A percentile compares a stretch with the other conserved stretches of the same genome.
Evolutionary conservation across 2,329 filamentous ascomycete species (phyloP).

Genomic region (Botrytis hyacinthi): DNA sequence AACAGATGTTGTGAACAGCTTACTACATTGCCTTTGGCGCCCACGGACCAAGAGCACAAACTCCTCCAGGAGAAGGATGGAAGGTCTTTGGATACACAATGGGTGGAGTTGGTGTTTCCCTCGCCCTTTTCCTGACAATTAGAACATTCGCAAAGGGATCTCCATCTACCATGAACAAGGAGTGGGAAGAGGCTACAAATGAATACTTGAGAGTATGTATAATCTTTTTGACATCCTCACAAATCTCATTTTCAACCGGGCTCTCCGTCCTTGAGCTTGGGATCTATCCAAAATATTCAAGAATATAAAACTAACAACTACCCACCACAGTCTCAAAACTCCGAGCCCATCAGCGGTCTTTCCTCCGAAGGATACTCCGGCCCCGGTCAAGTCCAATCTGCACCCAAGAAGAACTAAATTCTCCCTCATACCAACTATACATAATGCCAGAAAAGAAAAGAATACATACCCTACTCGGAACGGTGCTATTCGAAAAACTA

Average conservation of each 20-base stretch:
- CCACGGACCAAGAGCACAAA: conserved; percentile 82
- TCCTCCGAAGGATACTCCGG: conserved; percentile 75
- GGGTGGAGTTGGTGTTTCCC: conserved; percentile 63
- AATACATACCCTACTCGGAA: conserved; percentile 2
- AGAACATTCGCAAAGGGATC: conserved; percentile 69
- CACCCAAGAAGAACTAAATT: conserved; percentile 36
- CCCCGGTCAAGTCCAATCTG: conserved; percentile 69
- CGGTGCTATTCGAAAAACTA: conserved; percentile 12
- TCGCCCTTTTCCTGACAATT: conserved; percentile 69
- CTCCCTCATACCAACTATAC: conserved; percentile 4
- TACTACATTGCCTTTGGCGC: conserved; percentile 99
- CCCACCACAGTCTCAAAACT: conserved; percentile 66
- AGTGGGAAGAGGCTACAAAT: conserved; percentile 94
- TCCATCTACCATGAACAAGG: conserved; percentile 89
- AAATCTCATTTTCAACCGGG: background rate
- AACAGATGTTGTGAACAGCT: conserved; percentile 53
- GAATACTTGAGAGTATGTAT: conserved; percentile 83
- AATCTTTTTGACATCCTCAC: background rate
- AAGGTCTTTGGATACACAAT: conserved; percentile 74
- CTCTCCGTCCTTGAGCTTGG: background rate
- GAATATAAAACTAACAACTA: conserved; percentile 18
- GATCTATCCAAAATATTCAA: background rate
- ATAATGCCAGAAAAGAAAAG: conserved; percentile 13
- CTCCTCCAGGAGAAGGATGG: conserved; percentile 80
- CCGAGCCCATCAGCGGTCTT: conserved; percentile 84